Base-by-base conservation (phyloP, 345 rosid genomes). In the Corchorus olitorius region DNA sequence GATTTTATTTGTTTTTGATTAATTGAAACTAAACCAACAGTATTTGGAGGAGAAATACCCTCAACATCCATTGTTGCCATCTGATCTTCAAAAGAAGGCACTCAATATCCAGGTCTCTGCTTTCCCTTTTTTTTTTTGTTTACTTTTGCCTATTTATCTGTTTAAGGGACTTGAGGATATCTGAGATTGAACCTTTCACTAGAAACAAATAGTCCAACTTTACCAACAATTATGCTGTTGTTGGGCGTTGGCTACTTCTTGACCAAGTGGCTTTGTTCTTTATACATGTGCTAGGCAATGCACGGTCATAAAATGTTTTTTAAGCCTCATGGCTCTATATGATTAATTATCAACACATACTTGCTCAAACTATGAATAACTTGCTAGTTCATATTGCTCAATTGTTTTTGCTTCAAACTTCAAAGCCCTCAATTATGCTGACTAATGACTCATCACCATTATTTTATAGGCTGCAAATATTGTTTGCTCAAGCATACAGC, bases 41-140 rank as follows among this genome's bases (percentile, higher is more conserved):
- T 93, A 93, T 83, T 74, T 94, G 72, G 98, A 94, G 77, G 97
- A 90, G 81, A 91, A 90, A 80, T 93, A 87, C 80, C 97, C 97
- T 61, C 87, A 93, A 60, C 83, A 77, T 70, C 89, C 95, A 16
- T 33, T 94, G 11, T 81, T 94, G 79, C 98, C 97, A 49, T 73
- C 73, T 70, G 91, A 90, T 85, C 83, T 88, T 78, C 81, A 64
- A 54, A 91, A 85, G 59, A 87, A 81, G 53, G 97, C 93, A 56
- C 65, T 94, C 50, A 90, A 88, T 79, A 86, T 81, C 80, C 94
- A 93, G 92, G 98, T 94, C 20, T 11, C 54, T 33, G 0, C 66
- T 46, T 59, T 56, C 11, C 33, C 43, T 39, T 55, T 20, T 9
- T 55, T 20, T 9, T n/a, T 49, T 19, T 46, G 0, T 17, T 53